Base-by-base conservation (phyloP, 2,329 filamentous ascomycete genomes). In the Corniculantispora saksenae region DNA sequence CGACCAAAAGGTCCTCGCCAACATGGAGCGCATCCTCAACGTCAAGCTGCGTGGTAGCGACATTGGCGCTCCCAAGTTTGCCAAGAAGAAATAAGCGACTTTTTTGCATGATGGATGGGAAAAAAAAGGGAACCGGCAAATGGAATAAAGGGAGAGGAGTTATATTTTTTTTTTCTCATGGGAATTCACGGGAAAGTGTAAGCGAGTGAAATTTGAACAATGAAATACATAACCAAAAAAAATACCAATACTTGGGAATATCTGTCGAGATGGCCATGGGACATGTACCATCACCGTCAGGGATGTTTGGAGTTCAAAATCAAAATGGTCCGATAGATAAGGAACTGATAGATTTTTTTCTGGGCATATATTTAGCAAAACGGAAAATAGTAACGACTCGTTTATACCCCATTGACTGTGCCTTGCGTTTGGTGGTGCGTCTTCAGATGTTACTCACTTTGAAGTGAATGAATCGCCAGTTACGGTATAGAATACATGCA, bases 1-100 rank as follows among this genome's bases (percentile, higher is more conserved):
- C 65, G 93, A 97, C 81, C 93, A 96, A 81, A 93, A 94, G 83
- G 82, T 96, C 63, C 83, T 97, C 65, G 79, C 80, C 66, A 82
- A 84, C 70, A 92, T 97, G 85, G 93, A 97, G 86, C 85, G 89
- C 63, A 88, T 92, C 68, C 87, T 97, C 77, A 94, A 95, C 74
- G 87, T 97, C 74, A 93, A 97, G 83, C 85, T 97, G 74, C 86
- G 94, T 71, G 93, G 95, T 66, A 83, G 82, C 74, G 92, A 94
- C 80, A 95, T 97, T 77, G 94, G 94, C 68, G 84, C 88, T 77
- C 91, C 93, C 72, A 91, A 90, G 82, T 91, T 95, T 78, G 86
- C 88, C 69, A 93, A 91, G 85, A 92, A 91, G 83, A 78, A 78
- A 69, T 80, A 71, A 82, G 38, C 17, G 10, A 65, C 68, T 51